Conservation (phyloP, 257 asterid genomes). For the Echites panduratus region DNA sequence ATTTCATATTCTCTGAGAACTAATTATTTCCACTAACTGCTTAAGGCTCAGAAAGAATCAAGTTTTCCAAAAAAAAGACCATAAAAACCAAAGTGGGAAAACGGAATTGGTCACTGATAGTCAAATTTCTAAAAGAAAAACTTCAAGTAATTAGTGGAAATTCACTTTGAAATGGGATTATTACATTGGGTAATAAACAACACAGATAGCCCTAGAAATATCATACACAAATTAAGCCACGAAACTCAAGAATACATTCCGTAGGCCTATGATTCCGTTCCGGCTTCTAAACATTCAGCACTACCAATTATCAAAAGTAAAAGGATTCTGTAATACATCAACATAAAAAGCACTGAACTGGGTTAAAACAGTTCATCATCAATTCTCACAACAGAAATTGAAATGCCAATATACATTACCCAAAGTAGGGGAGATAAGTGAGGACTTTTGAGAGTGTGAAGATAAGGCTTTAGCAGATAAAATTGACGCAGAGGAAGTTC, state of each 20-base stretch:
- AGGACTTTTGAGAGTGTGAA: constrained; percentile 31
- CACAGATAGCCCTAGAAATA: background rate
- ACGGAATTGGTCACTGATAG: background rate
- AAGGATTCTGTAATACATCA: background rate
- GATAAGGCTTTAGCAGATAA: constrained; percentile 39
- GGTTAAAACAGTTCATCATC: background rate
- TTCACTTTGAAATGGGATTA: background rate
- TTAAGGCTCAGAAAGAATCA: background rate
- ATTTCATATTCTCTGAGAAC: background rate
- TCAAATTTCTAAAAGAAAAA: background rate
- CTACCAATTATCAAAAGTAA: background rate
- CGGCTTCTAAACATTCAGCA: background rate
- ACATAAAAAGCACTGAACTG: background rate
- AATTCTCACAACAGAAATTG: background rate
- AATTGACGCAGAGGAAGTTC: constrained; percentile 45
- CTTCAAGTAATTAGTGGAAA: background rate
- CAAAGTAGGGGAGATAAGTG: constrained; percentile 28
- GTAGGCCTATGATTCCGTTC: background rate
- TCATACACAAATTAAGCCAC: background rate
- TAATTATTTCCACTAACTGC: background rate
- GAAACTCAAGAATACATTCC: background rate
- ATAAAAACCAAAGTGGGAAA: background rate
- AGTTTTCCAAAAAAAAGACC: constrained; percentile 1
- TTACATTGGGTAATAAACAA: background rate
- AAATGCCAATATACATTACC: constrained; percentile 26